Evolutionary conservation across 306 rosid species (phyloP), one percentile per base, ranked within the genome.

Genomic region (Erythrophleum fordii): DNA sequence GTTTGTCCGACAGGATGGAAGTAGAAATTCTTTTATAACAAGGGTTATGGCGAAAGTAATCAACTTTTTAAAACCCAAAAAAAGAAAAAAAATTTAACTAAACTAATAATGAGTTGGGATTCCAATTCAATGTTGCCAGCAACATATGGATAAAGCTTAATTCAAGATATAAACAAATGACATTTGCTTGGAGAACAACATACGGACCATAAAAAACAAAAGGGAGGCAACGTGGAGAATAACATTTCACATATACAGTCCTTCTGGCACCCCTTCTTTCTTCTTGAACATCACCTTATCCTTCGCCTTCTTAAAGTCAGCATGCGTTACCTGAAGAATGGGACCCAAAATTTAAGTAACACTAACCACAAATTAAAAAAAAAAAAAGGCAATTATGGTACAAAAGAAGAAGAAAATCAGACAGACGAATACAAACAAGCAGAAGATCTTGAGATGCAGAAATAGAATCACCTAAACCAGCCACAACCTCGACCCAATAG

Each of bases 251-350:
- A 94, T 94, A 73, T 94, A 94, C 8, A 94, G 89, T 17, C 98
- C 98, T 86, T 94, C 98, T 8, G 98, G 98, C 73, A 92, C 97
- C 42, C 98, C 98, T 85, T 94, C 98, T 81, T 94, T 94, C 97
- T 94, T 94, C 93, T 92, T 94, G 75, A 92, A 94, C 98, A 94
- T 94, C 51, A 94, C 98, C 86, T 94, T 94, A 72, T 94, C 98
- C 86, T 94, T 94, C 8, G 98, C 97, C 92, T 94, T 94, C 91
- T 94, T 92, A 83, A 94, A 91, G 83, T 94, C 98, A 0, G 69
- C 49, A 84, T 94, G 98, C 0, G 93, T 94, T 42, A 94, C 98
- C 98, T 94, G 88, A 58, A 78, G 45, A 77, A 26, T 75, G 60
- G 12, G 59, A 87, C 46, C 64, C 28, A 31, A 87, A 70, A 44